Percentiles rank a stretch among this genome's conserved stretches.
phyloP scores from a whole-genome alignment of 495 filamentous ascomycete species.

The Hypoxylon fragiforme region DNA sequence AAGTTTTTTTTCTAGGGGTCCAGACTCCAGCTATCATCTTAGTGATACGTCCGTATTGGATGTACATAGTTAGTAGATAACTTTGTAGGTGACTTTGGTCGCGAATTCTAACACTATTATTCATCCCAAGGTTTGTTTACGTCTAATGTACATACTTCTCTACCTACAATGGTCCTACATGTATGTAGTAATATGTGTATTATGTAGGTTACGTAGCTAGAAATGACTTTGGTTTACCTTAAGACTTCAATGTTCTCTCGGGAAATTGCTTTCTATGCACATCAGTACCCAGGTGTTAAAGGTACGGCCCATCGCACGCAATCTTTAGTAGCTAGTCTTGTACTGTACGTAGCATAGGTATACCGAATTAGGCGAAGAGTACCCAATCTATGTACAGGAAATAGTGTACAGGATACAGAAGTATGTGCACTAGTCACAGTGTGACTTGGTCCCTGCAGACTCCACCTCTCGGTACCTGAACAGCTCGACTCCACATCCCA shows the following conservation, averaged over 20 bases:
- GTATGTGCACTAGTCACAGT: constrained; percentile 24
- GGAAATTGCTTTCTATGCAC: constrained; percentile 35
- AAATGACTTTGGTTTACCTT: constrained; percentile 16
- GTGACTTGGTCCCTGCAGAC: constrained; percentile 30
- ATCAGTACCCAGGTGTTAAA: constrained; percentile 16
- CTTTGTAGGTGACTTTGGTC: too few relatives aligned
- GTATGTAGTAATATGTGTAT: too few relatives aligned
- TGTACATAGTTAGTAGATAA: too few relatives aligned
- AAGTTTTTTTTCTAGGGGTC: too few relatives aligned
- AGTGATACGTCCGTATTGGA: too few relatives aligned
- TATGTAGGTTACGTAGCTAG: too few relatives aligned
- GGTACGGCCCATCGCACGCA: constrained; percentile 24
- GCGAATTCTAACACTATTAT: too few relatives aligned
- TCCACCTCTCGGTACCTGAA: constrained; percentile 34
- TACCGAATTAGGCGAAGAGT: constrained; percentile 9
- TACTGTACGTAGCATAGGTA: constrained; percentile 12
- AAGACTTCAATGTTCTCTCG: constrained; percentile 10
- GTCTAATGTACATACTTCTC: too few relatives aligned
- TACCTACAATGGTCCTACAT: not conserved
- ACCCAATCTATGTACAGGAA: not conserved
- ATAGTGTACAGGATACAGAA: not conserved
- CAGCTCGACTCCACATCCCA: constrained; percentile 34
- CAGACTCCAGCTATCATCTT: too few relatives aligned
- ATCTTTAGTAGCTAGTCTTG: constrained; percentile 10
- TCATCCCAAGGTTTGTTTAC: too few relatives aligned